These are phyloP conservation scores for Gossypium aridum DNA, from an alignment of 441 rosid genomes.

Conservation along the genomic window DNA sequence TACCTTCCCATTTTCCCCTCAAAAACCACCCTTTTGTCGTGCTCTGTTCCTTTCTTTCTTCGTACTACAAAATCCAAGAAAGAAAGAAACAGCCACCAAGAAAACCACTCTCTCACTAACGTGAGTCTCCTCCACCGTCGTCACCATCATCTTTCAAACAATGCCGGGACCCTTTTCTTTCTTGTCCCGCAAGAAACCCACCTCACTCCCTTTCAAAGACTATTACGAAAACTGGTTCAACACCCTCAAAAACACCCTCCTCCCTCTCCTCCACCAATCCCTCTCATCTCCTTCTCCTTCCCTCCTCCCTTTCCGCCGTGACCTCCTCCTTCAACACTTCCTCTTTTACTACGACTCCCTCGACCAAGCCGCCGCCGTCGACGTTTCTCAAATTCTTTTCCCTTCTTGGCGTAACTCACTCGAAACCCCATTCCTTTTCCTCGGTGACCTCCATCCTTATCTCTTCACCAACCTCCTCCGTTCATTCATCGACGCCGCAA, in stretches of 20 bases:
- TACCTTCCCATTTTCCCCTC: no score
- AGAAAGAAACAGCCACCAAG: background rate
- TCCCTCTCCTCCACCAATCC: conserved; percentile 51
- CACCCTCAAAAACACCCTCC: conserved; percentile 40
- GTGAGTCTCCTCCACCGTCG: no score
- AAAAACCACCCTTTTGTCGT: no score
- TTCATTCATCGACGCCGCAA: conserved; percentile 39
- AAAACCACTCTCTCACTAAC: background rate
- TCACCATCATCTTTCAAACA: conserved; percentile 12
- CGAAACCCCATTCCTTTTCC: conserved; percentile 71
- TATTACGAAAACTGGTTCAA: conserved; percentile 45
- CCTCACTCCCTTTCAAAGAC: conserved; percentile 41
- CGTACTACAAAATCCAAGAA: background rate
- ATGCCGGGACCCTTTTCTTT: conserved; percentile 41
- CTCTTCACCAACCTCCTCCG: conserved; percentile 68
- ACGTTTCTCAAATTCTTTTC: conserved; percentile 54
- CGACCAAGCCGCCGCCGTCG: conserved; percentile 51
- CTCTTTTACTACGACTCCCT: conserved; percentile 59
- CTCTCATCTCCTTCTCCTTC: conserved; percentile 42
- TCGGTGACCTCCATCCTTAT: conserved; percentile 84
- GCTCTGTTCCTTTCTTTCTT: no score
- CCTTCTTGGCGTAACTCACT: conserved; percentile 67
- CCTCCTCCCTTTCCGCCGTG: conserved; percentile 42
- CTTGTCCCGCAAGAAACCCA: conserved; percentile 32
- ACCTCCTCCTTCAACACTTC: conserved; percentile 59